Base-by-base conservation (phyloP, 257 asterid species). In the Euphrasia confusa region DNA sequence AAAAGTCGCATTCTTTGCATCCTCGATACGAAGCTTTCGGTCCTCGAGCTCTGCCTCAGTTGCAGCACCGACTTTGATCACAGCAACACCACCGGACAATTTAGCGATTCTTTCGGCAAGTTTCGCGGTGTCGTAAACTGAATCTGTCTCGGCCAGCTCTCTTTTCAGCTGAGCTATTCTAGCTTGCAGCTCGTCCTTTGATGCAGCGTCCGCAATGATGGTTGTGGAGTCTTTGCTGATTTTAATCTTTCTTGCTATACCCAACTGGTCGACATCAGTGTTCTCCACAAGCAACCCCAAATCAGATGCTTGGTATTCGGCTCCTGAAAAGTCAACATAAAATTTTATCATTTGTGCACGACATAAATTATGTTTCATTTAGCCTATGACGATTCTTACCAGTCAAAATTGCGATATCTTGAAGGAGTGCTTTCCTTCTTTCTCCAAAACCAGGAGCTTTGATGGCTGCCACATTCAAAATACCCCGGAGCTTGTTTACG, bases 381-480 rank as follows among this genome's bases (percentile, higher is more conserved):
- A 30, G 33, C 5, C 2, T 30, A 30, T 30, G 33, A 30, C 5
- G 5, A 30, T 30, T 30, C 33, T 30, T 71, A 92, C 98, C 98
- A 3, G 98, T 92, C 76, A 88, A 71, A 45, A 92, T 89, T 68
- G 98, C 98, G 48, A 92, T 92, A 79, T 92, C 98, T 75, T 92
- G 98, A 71, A 92, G 95, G 72, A 89, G 82, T 7, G 99, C 91
- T 77, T 92, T 92, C 65, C 96, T 86, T 75, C 99, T 79, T 69
- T 92, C 99, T 53, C 96, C 99, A 77, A 92, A 92, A 48, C 97
- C 87, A n/a, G 99, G 97, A n/a, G 99, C 97, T 77, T 89, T 92
- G 75, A 92, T 89, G 58, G 99, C 97, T 72, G 96, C 97, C 70
- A 92, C 99, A 48, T 89, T 92, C 74, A 92, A 55, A 47, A 92